A percentile compares a stretch with the other conserved stretches of the same genome.
Evolutionary conservation across 2,329 filamentous ascomycete species (phyloP).

Genomic region (Colletotrichum orbiculare): DNA sequence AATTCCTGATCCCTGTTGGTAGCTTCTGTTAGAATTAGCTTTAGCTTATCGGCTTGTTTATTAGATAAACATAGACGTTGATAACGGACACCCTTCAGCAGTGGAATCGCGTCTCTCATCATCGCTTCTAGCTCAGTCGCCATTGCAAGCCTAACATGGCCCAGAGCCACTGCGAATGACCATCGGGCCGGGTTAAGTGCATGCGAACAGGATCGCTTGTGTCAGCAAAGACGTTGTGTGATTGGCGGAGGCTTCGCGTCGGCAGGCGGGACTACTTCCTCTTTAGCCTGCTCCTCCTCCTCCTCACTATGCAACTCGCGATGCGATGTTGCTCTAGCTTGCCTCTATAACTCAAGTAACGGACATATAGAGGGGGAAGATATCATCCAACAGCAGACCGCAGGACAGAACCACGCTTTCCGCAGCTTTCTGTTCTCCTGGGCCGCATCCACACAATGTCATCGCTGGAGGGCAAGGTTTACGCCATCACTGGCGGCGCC

Average conservation of each 20-base stretch:
- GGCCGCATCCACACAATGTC: conserved; percentile 39
- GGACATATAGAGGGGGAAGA: too few species aligned
- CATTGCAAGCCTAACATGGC: not conserved
- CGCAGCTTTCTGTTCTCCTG: not conserved
- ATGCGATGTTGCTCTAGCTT: not conserved
- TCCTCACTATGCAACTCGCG: not conserved
- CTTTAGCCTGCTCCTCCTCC: too few species aligned
- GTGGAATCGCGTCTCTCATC: not conserved
- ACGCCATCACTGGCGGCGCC: conserved; percentile 47
- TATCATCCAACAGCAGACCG: not conserved
- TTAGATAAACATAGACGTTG: too few species aligned
- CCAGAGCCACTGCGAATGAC: too few species aligned
- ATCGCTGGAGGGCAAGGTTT: conserved; percentile 46
- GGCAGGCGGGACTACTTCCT: conserved; percentile 15
- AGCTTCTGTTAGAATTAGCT: too few species aligned
- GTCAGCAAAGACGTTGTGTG: not conserved
- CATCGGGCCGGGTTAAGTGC: conserved; percentile 32
- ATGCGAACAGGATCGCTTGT: conserved; percentile 11
- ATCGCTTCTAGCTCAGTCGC: not conserved
- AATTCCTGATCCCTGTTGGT: too few species aligned
- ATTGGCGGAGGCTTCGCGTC: conserved; percentile 19
- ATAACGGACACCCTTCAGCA: too few species aligned
- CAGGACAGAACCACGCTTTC: not conserved
- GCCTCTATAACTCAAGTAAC: too few species aligned
- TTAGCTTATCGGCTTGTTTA: too few species aligned